Base-by-base conservation (phyloP, 2,329 filamentous ascomycete species). In the Acarospora socialis region DNA sequence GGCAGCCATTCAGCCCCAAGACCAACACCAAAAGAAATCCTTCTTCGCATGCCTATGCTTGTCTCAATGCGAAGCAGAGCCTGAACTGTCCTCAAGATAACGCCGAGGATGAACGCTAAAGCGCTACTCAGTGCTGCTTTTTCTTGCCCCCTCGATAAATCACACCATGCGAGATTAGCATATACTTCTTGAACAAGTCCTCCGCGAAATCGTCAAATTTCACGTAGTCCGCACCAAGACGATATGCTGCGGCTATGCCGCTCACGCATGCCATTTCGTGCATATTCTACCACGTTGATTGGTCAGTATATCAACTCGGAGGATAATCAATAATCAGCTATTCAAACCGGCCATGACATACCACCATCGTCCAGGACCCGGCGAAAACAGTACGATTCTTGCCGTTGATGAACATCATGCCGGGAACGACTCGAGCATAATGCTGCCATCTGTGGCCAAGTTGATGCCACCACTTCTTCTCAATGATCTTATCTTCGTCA, bases 221-320 rank as follows among this genome's bases (percentile, higher is more conserved):
- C 23, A 28, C 37, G 43, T 81, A 81, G 2, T 63, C 57, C 0
- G 76, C 77, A 0, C 77, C 78, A 0, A 81, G 56, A 28, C 71
- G 67, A 33, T 78, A 77, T 0, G 77, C 78, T 2, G 77, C 77
- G 3, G 75, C 72, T 28, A 81, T 78, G 0, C 77, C 77, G 34
- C 68, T 73, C 30, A 82, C 73, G 35, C 74, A 73, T 2, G 77
- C 78, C 7, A 79, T 61, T 46, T 82, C 77, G 43, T 82, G 65
- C 58, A 68, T 68, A 36, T 57, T 57, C 46, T 53, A 22, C 31
- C 7, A 27, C 21, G 15, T 19, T 3, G 7, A n/a, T 2, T 18
- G 23, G 12, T 21, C 7, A 14, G 25, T 27, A 16, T 6, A 21
- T 9, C 8, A 21, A 31, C 21, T 38, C 23, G 28, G n/a, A n/a